Evolutionary conservation across 495 filamentous ascomycete species (phyloP).

Genomic region (Pseudevernia furfuracea): DNA sequence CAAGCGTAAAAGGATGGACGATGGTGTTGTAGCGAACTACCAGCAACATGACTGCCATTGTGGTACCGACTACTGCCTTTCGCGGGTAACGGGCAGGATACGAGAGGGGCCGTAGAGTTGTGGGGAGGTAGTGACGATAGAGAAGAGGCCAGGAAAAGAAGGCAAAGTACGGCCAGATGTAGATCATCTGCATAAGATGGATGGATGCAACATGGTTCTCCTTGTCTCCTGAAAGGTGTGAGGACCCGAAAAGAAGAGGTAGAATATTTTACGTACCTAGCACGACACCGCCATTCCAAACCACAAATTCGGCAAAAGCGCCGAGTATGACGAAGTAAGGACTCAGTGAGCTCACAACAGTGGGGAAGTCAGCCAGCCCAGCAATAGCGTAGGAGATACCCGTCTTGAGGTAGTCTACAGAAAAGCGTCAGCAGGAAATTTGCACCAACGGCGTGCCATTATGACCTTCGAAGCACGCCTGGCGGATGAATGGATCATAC

Average conservation of each 20-base stretch:
- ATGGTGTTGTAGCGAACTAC: conserved; percentile 79
- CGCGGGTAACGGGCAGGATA: conserved; percentile 36
- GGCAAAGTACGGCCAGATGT: conserved; percentile 78
- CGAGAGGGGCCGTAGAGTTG: conserved; percentile 32
- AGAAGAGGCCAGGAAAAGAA: conserved; percentile 86
- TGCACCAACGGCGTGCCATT: not conserved
- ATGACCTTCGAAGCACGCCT: conserved; percentile 51
- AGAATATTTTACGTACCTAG: conserved; percentile 49
- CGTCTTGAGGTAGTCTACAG: conserved; percentile 52
- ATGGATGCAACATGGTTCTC: conserved; percentile 83
- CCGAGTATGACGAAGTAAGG: conserved; percentile 63
- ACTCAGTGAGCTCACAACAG: conserved; percentile 44
- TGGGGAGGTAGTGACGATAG: conserved; percentile 43
- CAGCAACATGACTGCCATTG: conserved; percentile 42
- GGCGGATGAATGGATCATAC: conserved; percentile 56
- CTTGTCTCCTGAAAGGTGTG: conserved; percentile 61
- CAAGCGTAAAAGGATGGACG: conserved; percentile 90
- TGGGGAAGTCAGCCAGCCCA: conserved; percentile 42
- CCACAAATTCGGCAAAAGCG: conserved; percentile 65
- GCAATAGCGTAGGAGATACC: conserved; percentile 53
- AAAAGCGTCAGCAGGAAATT: conserved; percentile 25
- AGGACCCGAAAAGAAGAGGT: conserved; percentile 14
- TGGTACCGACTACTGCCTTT: conserved; percentile 31
- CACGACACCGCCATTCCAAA: conserved; percentile 86
- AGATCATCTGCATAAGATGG: conserved; percentile 88